Evolutionary conservation across 2,329 filamentous ascomycete genomes (phyloP).

Genomic region (Periconia macrospinosa): DNA sequence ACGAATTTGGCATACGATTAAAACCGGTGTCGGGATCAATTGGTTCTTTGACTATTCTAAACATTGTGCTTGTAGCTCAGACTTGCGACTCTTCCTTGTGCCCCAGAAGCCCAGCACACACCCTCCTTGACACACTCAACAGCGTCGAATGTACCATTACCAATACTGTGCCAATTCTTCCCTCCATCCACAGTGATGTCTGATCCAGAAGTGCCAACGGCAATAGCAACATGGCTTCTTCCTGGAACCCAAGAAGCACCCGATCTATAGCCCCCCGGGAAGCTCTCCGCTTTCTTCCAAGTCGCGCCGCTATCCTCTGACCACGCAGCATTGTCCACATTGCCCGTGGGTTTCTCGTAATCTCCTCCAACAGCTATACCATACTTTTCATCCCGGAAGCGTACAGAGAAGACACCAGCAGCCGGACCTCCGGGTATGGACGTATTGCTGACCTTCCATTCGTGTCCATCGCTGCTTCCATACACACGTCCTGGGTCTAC

Average conservation of each 20-base stretch:
- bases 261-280: slow-evolving; percentile 30
- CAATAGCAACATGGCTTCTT: slow-evolving; percentile 16
- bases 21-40: background rate
- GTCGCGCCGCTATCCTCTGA: slow-evolving; percentile 25
- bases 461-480: slow-evolving; percentile 13
- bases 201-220: slow-evolving; percentile 30
- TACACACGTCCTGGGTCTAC: slow-evolving; percentile 28
- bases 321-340: slow-evolving; percentile 24
- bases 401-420: slow-evolving; percentile 32
- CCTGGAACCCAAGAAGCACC: slow-evolving; percentile 28
- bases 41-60: background rate
- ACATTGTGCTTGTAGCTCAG: slow-evolving; percentile 1
- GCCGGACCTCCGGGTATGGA: slow-evolving; percentile 25
- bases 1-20: background rate
- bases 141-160: slow-evolving; percentile 31
- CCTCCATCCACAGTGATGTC: slow-evolving; percentile 32
- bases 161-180: slow-evolving; percentile 23
- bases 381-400: slow-evolving; percentile 24
- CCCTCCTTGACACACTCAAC: slow-evolving; percentile 22
- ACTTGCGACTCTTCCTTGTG: slow-evolving; percentile 21
- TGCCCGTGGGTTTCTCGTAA: slow-evolving; percentile 23
- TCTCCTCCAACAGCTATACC: slow-evolving; percentile 33
- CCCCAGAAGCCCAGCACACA: slow-evolving; percentile 31
- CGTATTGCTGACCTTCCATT: slow-evolving; percentile 24
- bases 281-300: slow-evolving; percentile 23